Base-by-base conservation (phyloP, 2,329 filamentous ascomycete genomes). In the Orbilia oligospora region DNA sequence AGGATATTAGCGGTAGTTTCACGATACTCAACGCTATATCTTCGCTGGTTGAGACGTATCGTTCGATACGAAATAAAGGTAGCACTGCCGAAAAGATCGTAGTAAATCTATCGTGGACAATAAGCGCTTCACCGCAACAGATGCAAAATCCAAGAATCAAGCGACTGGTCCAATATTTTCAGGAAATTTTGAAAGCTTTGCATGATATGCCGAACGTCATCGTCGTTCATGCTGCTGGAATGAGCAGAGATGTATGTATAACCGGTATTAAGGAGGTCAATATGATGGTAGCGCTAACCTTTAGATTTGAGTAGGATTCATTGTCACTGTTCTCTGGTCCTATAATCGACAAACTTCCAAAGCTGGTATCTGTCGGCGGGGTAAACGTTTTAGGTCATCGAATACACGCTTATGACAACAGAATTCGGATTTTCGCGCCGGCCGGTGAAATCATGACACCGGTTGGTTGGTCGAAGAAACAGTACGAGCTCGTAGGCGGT, bases 161-260 rank as follows among this genome's bases (percentile, higher is more conserved):
- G 10, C n/a, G 14, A 18, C 22, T 76, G 0, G 24, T 58, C 36
- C n/a, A 18, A 18, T 24, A 30, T 3, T 70, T 56, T 24, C 27
- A 41, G 6, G 20, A 49, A 6, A 55, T 76, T 0, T 8, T 65
- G 2, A 56, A 27, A 2, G 48, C 64, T 3, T 38, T 76, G 24
- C 46, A 69, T n/a, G 48, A 69, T 5, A 22, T 76, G 22, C 64
- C 64, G n/a, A 69, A 76, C 22, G 71, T 76, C 0, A 20, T 76
- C 0, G 1, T 76, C 0, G 71, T 76, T 12, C 44, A 38, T 10
- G 22, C 51, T 0, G 64, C 55, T 49, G 22, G 9, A 8, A 41
- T n/a, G 18, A n/a, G 49, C 2, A 18, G 12, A 5, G 18, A 33
- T 2, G 71, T 75, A 27, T 63, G 71, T 68, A 22, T 30, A 30